Conservation (phyloP, 129 eudicot species). For the Centaurea solstitialis region DNA sequence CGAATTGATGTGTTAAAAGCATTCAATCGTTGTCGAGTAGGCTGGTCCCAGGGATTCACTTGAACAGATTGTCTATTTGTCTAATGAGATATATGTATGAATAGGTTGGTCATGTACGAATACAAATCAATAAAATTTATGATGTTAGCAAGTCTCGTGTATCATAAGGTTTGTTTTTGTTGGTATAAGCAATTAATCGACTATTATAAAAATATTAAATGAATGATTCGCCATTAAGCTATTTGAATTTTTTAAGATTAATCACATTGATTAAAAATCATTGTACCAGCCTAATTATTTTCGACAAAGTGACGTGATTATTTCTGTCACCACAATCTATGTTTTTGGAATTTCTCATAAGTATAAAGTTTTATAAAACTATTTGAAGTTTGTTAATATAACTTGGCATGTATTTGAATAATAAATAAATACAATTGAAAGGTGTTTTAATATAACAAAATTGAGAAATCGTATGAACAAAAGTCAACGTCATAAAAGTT, state of each 20-base stretch:
- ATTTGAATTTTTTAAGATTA: background rate
- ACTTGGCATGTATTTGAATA: background rate
- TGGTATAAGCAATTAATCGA: background rate
- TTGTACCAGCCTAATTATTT: constrained; percentile 1
- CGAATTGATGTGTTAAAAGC: background rate
- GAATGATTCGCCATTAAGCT: background rate
- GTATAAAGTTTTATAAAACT: background rate
- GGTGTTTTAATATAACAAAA: background rate
- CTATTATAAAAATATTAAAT: background rate
- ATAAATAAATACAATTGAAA: background rate
- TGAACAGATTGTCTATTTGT: background rate
- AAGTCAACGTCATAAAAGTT: background rate
- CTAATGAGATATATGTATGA: background rate
- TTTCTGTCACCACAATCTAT: background rate
- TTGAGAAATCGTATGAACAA: background rate
- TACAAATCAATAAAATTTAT: background rate
- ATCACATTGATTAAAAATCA: background rate
- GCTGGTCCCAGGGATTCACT: background rate
- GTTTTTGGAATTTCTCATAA: background rate
- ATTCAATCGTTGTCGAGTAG: background rate
- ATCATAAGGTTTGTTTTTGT: background rate
- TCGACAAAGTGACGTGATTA: background rate
- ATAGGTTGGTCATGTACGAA: background rate
- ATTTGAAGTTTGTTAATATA: background rate
- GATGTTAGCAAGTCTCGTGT: background rate